Evolutionary conservation across 1,284 basidiomycete genomes (phyloP).

Genomic region (Leccinum pseudoinsigne): DNA sequence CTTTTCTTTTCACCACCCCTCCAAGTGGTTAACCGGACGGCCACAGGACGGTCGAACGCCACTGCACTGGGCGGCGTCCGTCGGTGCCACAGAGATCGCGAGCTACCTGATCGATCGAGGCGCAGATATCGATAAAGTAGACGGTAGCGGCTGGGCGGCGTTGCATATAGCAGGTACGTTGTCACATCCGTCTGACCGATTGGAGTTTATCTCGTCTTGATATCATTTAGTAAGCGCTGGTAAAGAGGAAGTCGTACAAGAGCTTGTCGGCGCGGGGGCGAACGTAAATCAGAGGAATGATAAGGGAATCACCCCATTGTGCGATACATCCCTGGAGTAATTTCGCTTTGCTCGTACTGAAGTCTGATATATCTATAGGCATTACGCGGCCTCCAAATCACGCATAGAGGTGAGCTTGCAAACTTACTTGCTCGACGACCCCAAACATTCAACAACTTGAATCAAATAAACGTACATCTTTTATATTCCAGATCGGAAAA

Average conservation of each 20-base stretch:
- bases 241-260: slow-evolving; percentile 73
- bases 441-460: background rate
- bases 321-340: slow-evolving; percentile 33
- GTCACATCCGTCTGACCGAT: background rate
- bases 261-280: slow-evolving; percentile 84
- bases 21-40: slow-evolving; percentile 6
- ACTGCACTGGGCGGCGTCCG: slow-evolving; percentile 87
- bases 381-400: slow-evolving; percentile 94
- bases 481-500: slow-evolving; percentile 71
- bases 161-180: slow-evolving; percentile 82
- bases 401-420: slow-evolving; percentile 65
- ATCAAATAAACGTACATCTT: slow-evolving; percentile 11
- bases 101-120: slow-evolving; percentile 74
- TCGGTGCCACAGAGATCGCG: slow-evolving; percentile 67
- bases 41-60: slow-evolving; percentile 84
- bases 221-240: slow-evolving; percentile 71
- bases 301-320: slow-evolving; percentile 89
- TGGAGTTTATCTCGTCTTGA: background rate
- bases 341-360: slow-evolving; percentile 12
- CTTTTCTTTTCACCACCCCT: background rate
- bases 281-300: slow-evolving; percentile 80
- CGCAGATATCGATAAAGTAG: slow-evolving; percentile 70
- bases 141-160: slow-evolving; percentile 83
- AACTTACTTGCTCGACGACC: background rate
- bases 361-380: slow-evolving; percentile 46